These are phyloP conservation scores for Botryosphaeria dothidea DNA, from an alignment of 2,329 filamentous ascomycete species.

Conservation along the genomic window DNA sequence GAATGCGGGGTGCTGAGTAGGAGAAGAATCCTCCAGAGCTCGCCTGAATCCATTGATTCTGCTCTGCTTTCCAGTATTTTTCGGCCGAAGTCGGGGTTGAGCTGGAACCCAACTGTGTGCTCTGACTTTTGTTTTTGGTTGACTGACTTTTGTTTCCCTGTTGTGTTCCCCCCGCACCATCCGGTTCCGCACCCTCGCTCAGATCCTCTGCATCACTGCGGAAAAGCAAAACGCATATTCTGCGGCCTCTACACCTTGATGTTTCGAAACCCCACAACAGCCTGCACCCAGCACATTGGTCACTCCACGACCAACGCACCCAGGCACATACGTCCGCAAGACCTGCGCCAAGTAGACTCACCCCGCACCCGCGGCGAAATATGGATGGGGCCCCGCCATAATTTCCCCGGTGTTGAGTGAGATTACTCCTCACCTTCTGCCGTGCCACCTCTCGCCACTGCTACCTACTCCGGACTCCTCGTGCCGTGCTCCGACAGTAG, in stretches of 20 bases:
- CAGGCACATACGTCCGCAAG: too few species aligned
- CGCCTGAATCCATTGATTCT: too few species aligned
- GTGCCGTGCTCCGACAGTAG: not conserved
- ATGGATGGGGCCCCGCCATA: not conserved
- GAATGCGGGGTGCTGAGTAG: slow-evolving; percentile 3
- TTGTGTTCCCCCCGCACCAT: not conserved
- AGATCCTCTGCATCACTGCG: not conserved
- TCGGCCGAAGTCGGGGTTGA: too few species aligned
- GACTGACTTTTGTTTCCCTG: not conserved
- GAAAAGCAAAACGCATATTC: too few species aligned
- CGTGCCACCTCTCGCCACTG: not conserved
- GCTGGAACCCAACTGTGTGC: too few species aligned
- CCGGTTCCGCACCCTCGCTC: not conserved
- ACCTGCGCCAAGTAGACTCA: not conserved
- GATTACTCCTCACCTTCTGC: not conserved
- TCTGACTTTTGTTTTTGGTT: not conserved
- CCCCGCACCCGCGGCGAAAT: not conserved
- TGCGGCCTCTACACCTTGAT: too few species aligned
- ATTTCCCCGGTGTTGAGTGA: slow-evolving; percentile 1
- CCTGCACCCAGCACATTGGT: too few species aligned
- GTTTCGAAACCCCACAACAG: too few species aligned
- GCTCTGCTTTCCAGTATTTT: too few species aligned
- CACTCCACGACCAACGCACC: too few species aligned
- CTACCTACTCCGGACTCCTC: not conserved
- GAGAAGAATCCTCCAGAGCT: too few species aligned